These are phyloP conservation scores for Colletotrichum spaethianum DNA, from an alignment of 2,329 filamentous ascomycete genomes.

Conservation along the genomic window DNA sequence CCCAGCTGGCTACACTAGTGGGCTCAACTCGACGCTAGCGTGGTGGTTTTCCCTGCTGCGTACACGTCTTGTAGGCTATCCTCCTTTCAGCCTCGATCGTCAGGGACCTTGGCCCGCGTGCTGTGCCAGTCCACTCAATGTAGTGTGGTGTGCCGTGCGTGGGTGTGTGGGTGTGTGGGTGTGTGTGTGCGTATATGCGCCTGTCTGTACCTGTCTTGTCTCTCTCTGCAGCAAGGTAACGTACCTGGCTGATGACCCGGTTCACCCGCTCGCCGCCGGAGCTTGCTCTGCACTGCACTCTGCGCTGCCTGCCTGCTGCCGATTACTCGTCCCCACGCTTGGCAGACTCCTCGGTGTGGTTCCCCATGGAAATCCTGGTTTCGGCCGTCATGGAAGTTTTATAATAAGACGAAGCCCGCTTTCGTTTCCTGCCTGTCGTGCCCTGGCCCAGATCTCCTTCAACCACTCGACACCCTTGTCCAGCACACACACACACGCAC, in stretches of 20 bases:
- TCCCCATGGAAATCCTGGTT: constrained; percentile 32
- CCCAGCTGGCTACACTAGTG: constrained; percentile 3
- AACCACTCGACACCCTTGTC: constrained; percentile 31
- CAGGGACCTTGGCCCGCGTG: constrained; percentile 40
- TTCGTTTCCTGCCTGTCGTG: constrained; percentile 21
- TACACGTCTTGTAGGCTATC: constrained; percentile 29
- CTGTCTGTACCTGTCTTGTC: constrained; percentile 34
- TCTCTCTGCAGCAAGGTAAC: constrained; percentile 24
- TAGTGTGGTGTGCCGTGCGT: constrained; percentile 18
- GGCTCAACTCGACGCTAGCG: constrained; percentile 15
- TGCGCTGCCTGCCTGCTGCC: constrained; percentile 4
- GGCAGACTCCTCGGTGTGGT: constrained; percentile 32
- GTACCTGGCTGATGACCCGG: constrained; percentile 3
- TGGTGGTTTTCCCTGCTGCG: constrained; percentile 2
- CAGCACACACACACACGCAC: neutral
- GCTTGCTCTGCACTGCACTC: neutral
- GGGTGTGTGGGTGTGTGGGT: too few relatives aligned
- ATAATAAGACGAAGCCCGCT: constrained; percentile 41
- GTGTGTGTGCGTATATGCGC: constrained; percentile 14
- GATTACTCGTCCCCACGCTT: constrained; percentile 40
- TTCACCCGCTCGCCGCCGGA: neutral
- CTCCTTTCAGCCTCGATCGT: constrained; percentile 38
- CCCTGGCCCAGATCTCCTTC: constrained; percentile 23
- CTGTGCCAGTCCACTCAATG: constrained; percentile 25
- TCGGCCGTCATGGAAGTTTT: constrained; percentile 32